Evolutionary conservation across 495 filamentous ascomycete species (phyloP).

Genomic region (Lasiosphaeria hispida): DNA sequence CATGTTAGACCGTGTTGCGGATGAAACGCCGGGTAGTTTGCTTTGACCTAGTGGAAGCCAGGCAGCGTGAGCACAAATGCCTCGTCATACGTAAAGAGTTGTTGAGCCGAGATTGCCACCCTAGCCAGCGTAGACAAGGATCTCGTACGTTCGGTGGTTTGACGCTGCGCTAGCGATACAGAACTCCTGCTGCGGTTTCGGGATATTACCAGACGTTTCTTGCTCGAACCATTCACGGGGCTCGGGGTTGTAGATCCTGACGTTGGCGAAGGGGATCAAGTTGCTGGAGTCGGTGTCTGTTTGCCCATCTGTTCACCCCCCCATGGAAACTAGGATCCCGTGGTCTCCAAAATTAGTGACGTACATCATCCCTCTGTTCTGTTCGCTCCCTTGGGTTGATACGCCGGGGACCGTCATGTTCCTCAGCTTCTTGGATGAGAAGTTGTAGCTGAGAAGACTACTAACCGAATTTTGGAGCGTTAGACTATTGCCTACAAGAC

Average conservation of each 20-base stretch:
- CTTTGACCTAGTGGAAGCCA: conserved; percentile 26
- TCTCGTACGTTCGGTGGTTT: conserved; percentile 24
- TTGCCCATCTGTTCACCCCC: conserved; percentile 12
- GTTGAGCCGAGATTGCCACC: conserved; percentile 14
- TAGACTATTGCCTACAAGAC: not conserved
- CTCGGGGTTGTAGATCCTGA: conserved; percentile 18
- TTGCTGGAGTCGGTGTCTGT: not conserved
- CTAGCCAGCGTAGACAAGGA: conserved; percentile 30
- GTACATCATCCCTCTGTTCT: conserved; percentile 13
- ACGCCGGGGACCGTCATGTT: conserved; percentile 1
- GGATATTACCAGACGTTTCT: conserved; percentile 15
- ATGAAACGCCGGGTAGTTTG: conserved; percentile 16
- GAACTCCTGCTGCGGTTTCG: conserved; percentile 17
- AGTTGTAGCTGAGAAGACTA: conserved; percentile 19
- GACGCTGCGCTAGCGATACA: conserved; percentile 26
- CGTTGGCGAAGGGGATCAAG: conserved; percentile 14
- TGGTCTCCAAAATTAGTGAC: conserved; percentile 23
- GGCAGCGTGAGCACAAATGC: conserved; percentile 28
- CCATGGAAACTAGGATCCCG: conserved; percentile 22
- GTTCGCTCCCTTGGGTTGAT: not conserved
- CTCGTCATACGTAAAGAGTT: conserved; percentile 20
- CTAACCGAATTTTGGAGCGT: not conserved
- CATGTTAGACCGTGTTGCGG: conserved; percentile 24
- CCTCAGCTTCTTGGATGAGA: conserved; percentile 6
- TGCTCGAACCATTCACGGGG: conserved; percentile 22